Base-by-base conservation (phyloP, 2,329 filamentous ascomycete species). In the Magnaporthiopsis rhizophila region DNA sequence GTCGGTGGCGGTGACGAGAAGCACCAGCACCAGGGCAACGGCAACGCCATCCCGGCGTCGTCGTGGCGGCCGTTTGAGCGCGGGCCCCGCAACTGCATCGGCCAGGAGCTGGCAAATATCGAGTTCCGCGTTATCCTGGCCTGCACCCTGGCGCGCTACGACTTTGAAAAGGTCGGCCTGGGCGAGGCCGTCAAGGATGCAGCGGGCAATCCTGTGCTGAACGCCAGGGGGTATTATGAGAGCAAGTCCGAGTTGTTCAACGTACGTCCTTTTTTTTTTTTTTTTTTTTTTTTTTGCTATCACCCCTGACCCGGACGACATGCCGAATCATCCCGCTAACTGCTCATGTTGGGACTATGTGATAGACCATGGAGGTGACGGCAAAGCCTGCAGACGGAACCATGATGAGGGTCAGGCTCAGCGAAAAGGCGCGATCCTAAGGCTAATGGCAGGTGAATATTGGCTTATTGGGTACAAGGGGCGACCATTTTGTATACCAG, bases 31-130 rank as follows among this genome's bases (percentile, higher is more conserved):
- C 18, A 58, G 30, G 11, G 11, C 34, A 36, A 36, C 34, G 0
- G 64, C 21, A 62, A 62, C 30, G 66, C 65, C 63, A 69, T 69
- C 24, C 71, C 72, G 53, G 66, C 71, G 9, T 75, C 77, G 57
- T 82, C 83, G 1, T 86, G 79, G 78, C 73, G 83, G 28, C 77
- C 81, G 0, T 86, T 86, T 67, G 80, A 82, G 67, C 76, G 79
- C 30, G 83, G 83, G 0, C 78, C 78, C 9, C 69, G 83, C 6
- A 82, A 79, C 63, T 86, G 83, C 67, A 79, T 86, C 45, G 84
- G 83, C 0, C 79, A 83, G 69, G 80, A 83, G 65, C 72, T 86
- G 45, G 83, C 81, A 0, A 81, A 71, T 24, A 67, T 74, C 36
- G 73, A 75, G 64, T 68, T 70, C 1, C 67, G 72, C 1, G 69